Base-by-base conservation (phyloP, 2,329 filamentous ascomycete genomes). In the Byssochlamys sp. region DNA sequence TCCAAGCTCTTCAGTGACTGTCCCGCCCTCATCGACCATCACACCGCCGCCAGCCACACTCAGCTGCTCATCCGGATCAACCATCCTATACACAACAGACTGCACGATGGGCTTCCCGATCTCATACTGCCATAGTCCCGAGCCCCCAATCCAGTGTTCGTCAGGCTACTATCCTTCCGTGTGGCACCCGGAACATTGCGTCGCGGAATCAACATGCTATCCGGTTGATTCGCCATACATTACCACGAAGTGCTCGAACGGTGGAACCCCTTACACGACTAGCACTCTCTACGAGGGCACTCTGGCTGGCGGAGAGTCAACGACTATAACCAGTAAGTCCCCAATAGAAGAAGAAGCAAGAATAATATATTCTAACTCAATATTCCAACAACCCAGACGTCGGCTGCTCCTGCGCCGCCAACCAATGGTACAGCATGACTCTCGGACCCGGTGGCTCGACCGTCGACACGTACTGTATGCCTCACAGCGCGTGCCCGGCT, bases 151-250 rank as follows among this genome's bases (percentile, higher is more conserved):
- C n/a, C 33, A 58, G 19, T 68, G 66, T 14, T 24, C 57, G 2
- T 11, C 55, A 7, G 65, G 65, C 6, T 66, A 53, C 25, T 68
- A 64, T 56, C 64, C 66, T 2, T 60, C 60, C 1, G 59, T 65
- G 6, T 67, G 63, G 62, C 63, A 66, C 55, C 65, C 66, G 7
- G 66, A 62, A 28, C 65, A 66, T 45, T 68, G 66, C 27, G 55
- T 62, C 28, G 59, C 62, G 25, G 27, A 53, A 27, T 58, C 62
- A 9, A 68, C 62, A 9, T 68, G 66, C 53, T 67, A 63, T 53
- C 59, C 65, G 1, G 39, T 63, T 3, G 59, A 58, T 48, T 65
- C 61, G 24, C 57, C 55, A 9, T 68, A 64, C 63, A 62, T 68
- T 7, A 66, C 62, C 2, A 66, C 63, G 2, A 52, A 61, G 31